Evolutionary conservation across 73 alveolate species (phyloP).

Genomic region (Uronychia setigera): DNA sequence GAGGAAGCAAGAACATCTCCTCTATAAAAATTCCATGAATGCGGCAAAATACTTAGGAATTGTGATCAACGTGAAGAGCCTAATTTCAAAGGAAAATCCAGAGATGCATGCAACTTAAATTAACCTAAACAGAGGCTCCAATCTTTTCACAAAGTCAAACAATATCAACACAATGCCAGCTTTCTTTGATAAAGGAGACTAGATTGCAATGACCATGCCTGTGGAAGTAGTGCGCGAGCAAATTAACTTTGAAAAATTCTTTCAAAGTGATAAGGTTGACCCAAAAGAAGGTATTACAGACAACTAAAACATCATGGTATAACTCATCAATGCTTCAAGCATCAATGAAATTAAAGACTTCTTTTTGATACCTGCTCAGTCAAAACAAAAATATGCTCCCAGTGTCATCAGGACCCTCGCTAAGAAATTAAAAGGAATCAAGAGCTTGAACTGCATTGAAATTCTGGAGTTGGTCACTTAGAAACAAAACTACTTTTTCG

Average conservation of each 20-base stretch:
- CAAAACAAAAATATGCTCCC: background rate
- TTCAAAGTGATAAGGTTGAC: background rate
- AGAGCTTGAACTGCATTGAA: background rate
- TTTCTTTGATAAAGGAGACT: too few species aligned
- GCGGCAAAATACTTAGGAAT: background rate
- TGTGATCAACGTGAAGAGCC: background rate
- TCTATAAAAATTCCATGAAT: background rate
- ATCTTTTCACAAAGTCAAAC: too few species aligned
- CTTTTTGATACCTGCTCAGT: background rate
- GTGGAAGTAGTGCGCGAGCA: background rate
- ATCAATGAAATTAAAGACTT: background rate
- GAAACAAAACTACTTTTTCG: background rate
- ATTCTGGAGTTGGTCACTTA: background rate
- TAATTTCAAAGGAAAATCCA: background rate
- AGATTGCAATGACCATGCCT: background rate
- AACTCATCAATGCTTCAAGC: background rate
- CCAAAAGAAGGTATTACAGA: background rate
- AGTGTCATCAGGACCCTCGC: constrained; percentile 1
- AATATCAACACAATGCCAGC: too few species aligned
- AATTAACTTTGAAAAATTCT: background rate
- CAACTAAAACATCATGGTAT: background rate
- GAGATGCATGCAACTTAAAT: background rate
- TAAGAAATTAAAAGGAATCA: background rate
- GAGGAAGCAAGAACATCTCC: background rate
- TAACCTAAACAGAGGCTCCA: too few species aligned